A percentile compares a stretch with the other conserved stretches of the same genome.
phyloP scores from a whole-genome alignment of 75 land plant genomes.

The Chamaecyparis obtusa region DNA sequence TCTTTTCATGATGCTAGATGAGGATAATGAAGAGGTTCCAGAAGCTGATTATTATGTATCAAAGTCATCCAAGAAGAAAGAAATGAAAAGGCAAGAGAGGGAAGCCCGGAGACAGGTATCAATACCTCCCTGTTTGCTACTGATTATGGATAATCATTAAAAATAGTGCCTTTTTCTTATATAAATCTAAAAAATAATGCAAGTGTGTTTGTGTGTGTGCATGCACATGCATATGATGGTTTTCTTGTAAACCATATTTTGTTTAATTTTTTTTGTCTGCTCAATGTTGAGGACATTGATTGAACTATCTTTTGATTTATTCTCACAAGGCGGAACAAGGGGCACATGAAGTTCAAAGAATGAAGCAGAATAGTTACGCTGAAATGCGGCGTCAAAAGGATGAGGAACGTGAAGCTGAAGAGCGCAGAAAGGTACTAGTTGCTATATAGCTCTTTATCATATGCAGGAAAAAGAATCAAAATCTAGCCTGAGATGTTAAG shows the following conservation, averaged over 20 bases:
- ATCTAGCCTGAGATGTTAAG: background rate
- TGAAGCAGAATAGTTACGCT: conserved; percentile 80
- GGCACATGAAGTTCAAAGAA: conserved; percentile 62
- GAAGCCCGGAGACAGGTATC: conserved; percentile 89
- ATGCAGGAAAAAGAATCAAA: background rate
- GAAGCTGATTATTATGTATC: conserved; percentile 46
- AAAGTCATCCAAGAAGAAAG: conserved; percentile 72
- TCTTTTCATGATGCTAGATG: conserved; percentile 20
- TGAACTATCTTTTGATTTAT: background rate
- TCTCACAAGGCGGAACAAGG: conserved; percentile 71
- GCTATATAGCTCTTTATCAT: background rate
- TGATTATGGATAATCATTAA: background rate
- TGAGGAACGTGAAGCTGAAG: conserved; percentile 93
- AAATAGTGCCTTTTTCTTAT: background rate
- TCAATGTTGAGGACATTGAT: background rate
- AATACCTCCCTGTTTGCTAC: background rate
- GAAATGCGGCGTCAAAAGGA: conserved; percentile 86
- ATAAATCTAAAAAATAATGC: background rate
- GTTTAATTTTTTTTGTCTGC: background rate
- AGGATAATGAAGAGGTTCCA: conserved; percentile 67
- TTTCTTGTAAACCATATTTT: background rate
- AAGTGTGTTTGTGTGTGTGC: background rate
- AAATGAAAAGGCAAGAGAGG: conserved; percentile 78
- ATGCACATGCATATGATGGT: background rate
- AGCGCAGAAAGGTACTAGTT: conserved; percentile 53